Evolutionary conservation across 345 rosid species (phyloP), one percentile per base, ranked within the genome.

Genomic region (Salix brachista): DNA sequence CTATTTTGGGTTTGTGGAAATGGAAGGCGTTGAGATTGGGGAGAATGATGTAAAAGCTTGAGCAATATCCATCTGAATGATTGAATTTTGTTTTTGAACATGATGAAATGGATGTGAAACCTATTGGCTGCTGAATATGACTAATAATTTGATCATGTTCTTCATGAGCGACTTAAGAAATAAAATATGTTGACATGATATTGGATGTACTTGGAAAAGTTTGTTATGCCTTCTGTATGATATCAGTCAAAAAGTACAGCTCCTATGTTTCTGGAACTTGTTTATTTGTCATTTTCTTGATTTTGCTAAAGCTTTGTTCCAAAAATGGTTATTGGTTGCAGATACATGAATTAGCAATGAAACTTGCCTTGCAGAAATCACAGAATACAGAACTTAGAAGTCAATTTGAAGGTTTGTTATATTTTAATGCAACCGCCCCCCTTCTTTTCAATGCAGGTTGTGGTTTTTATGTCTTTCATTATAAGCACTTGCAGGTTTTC

Each of bases 341-440:
- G 97, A 88, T 92, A 66, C 99, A 96, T 79, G 97, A 94, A 81
- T 80, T 94, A 68, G 83, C 85, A 28, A 84, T 94, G 90, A 96
- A 94, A 83, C 97, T 96, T 72, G 85, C 97, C 68, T 81, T 88
- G 81, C 99, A 92, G 74, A 96, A 91, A 87, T 90, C 95, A 58
- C 94, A 89, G 82, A 94, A 90, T 82, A 79, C 90, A 4, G 97
- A 91, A 82, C 90, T 96, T 66, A 89, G 97, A 84, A 87, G 83
- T 83, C 98, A 96, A 61, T 93, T 93, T 80, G 97, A 91, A 90
- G 98, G 99, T 92, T 76, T 54, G 86, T 67, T 56, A 19, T 75
- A 44, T 25, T 11, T 14, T 26, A 42, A 42, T 69, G 30, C 34
- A 42, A 42, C 14, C 2, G 44, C 44, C 44, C 14, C 46, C 3